Conservation (phyloP, 2,329 filamentous ascomycete species). For the Stagonosporopsis rhizophila region DNA sequence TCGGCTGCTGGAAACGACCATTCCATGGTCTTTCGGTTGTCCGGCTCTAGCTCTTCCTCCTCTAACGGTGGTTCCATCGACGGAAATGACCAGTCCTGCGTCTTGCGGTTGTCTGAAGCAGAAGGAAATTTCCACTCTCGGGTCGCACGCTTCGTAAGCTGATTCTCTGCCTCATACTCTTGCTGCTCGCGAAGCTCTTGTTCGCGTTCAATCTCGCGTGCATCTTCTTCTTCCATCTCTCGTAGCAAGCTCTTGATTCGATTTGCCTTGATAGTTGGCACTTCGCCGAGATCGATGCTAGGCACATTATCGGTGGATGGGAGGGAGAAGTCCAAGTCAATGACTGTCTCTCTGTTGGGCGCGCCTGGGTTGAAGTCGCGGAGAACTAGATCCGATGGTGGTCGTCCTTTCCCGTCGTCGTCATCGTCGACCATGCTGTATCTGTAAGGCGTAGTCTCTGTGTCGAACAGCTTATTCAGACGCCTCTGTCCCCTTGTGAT, state of each 20-base stretch:
- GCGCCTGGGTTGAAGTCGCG: slow-evolving; percentile 53
- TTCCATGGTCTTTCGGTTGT: slow-evolving; percentile 58
- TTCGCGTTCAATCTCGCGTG: slow-evolving; percentile 43
- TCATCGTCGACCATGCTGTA: slow-evolving; percentile 61
- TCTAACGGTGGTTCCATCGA: slow-evolving; percentile 46
- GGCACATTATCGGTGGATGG: slow-evolving; percentile 43
- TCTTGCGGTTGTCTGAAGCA: slow-evolving; percentile 47
- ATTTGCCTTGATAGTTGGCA: slow-evolving; percentile 64
- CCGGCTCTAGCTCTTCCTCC: slow-evolving; percentile 29
- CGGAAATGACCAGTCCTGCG: slow-evolving; percentile 64
- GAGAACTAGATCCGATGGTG: slow-evolving; percentile 64
- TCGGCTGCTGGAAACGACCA: slow-evolving; percentile 59
- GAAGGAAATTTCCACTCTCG: slow-evolving; percentile 62
- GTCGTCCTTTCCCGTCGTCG: slow-evolving; percentile 49
- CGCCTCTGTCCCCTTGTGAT: slow-evolving; percentile 64
- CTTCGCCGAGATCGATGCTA: slow-evolving; percentile 56
- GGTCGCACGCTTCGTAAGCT: slow-evolving; percentile 46
- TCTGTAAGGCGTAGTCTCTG: slow-evolving; percentile 62
- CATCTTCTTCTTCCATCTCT: slow-evolving; percentile 52
- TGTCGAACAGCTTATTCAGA: slow-evolving; percentile 65
- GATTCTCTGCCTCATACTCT: slow-evolving; percentile 28
- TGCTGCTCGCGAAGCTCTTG: slow-evolving; percentile 63
- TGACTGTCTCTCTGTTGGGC: slow-evolving; percentile 59
- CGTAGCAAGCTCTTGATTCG: slow-evolving; percentile 57
- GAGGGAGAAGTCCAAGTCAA: slow-evolving; percentile 65